Base-by-base conservation (phyloP, 2,329 filamentous ascomycete species). In the Trichoderma citrinoviride region DNA sequence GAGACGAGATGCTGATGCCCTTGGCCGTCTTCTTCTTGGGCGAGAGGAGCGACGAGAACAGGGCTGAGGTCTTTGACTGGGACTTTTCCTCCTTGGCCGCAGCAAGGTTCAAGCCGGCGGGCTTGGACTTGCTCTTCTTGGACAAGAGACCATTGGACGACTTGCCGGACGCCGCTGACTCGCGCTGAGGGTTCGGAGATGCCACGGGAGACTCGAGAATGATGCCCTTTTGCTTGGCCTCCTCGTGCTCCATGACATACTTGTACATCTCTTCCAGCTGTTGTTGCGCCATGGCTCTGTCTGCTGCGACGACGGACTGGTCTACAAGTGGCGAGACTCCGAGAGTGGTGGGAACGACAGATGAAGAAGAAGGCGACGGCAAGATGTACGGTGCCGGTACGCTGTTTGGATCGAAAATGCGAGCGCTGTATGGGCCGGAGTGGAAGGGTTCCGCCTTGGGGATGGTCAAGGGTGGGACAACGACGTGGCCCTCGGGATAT, bases 241-340 rank as follows among this genome's bases (percentile, higher is more conserved):
- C 86, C 72, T 97, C 93, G 71, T 96, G 91, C 76, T 93, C 92
- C 88, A 97, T 90, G 68, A 97, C 93, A 70, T 93, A 90, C 67
- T 89, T 92, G 78, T 97, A 98, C 75, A 98, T 87, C 71, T 91
- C 87, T 76, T 97, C 93, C 77, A 97, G 87, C 75, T 97, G 91
- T 69, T 89, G 83, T 76, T 95, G 88, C 68, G 91, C 88, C 80
- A 89, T 89, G 72, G 85, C 83, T 74, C 85, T 87, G 77, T 97
- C 91, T 66, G 86, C 84, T 66, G 89, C 85, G 25, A 97, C 84
- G 17, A 97, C 85, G 66, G 83, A 84, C 66, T 90, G 87, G 75
- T 97, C 92, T 66, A 97, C 91, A 23, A 86, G 87, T 17, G 83
- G 84, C 66, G 91, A 87, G 65, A 88, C 85, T 61, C 86, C 86